A percentile compares a stretch with the other conserved stretches of the same genome.
phyloP scores from a whole-genome alignment of 73 alveolate genomes.

The Paramecium sexaurelia region DNA sequence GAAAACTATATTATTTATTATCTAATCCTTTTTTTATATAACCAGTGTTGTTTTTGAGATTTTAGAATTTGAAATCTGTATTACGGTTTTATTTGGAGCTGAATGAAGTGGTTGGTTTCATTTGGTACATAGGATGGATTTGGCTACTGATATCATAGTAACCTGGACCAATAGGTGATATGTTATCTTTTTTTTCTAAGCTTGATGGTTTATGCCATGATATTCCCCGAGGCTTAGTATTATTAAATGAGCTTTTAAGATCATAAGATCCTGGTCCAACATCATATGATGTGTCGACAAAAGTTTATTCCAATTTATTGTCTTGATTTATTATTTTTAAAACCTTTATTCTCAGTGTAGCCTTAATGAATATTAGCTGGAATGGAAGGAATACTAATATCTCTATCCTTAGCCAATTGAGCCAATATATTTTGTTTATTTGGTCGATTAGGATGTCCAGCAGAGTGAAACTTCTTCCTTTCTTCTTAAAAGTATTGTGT shows the following conservation, averaged over 20 bases:
- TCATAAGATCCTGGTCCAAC: conserved; percentile 36
- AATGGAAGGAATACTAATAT: conserved; percentile 29
- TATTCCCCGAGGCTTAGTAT: conserved; percentile 10
- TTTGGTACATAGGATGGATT: conserved; percentile 36
- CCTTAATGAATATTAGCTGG: conserved; percentile 37
- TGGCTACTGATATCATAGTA: not conserved
- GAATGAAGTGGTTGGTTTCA: conserved; percentile 51
- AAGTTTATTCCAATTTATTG: not conserved
- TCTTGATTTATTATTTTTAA: not conserved
- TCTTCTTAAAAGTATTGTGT: not conserved
- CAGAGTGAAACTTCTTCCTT: not conserved
- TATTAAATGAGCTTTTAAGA: not conserved
- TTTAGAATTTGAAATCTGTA: not conserved
- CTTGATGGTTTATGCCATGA: conserved; percentile 50
- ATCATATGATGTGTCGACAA: not conserved
- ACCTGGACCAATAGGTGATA: conserved; percentile 40
- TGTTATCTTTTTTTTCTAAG: not conserved
- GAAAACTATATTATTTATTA: conserved; percentile 53
- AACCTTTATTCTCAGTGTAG: conserved; percentile 26
- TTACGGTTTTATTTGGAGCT: not conserved
- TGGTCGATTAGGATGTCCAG: not conserved
- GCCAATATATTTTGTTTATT: not conserved
- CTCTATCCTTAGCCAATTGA: not conserved
- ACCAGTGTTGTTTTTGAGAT: not conserved
- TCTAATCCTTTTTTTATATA: conserved; percentile 46